A percentile compares a stretch with the other conserved stretches of the same genome.
Evolutionary conservation across 345 rosid species (phyloP).

Genomic region (Aquilaria sinensis): DNA sequence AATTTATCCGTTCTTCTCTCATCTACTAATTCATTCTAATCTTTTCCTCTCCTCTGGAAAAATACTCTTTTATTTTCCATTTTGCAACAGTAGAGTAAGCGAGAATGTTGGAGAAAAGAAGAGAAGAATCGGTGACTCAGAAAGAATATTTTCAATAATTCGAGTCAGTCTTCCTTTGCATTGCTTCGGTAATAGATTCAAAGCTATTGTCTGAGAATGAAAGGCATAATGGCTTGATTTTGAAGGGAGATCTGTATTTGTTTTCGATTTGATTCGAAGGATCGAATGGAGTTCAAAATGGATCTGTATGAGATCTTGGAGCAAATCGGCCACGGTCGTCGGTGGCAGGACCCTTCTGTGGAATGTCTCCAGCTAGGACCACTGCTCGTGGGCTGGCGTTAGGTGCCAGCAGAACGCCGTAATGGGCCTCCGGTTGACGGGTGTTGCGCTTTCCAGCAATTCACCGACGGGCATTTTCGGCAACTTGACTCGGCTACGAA

Average conservation of each 20-base stretch:
- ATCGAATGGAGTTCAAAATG: slow-evolving; percentile 85
- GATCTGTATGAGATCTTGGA: slow-evolving; percentile 99
- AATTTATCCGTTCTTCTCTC: too few relatives aligned
- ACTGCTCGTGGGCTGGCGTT: slow-evolving; percentile 89
- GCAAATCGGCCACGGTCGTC: slow-evolving; percentile 94
- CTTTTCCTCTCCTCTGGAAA: neutral
- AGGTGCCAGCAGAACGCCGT: slow-evolving; percentile 57
- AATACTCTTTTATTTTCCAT: neutral
- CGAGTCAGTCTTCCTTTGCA: neutral
- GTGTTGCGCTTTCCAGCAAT: slow-evolving; percentile 62
- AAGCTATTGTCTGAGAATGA: slow-evolving; percentile 12
- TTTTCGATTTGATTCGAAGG: neutral
- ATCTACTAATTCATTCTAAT: neutral
- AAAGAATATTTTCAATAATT: neutral
- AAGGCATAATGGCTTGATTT: slow-evolving; percentile 15
- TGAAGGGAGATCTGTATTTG: slow-evolving; percentile 3
- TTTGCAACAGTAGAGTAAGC: slow-evolving; percentile 1
- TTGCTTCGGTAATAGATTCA: slow-evolving; percentile 10
- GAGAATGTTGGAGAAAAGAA: slow-evolving; percentile 6
- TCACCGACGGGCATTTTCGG: slow-evolving; percentile 65
- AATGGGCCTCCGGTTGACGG: slow-evolving; percentile 71
- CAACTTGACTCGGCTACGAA: slow-evolving; percentile 69
- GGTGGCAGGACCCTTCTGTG: slow-evolving; percentile 83
- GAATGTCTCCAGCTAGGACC: slow-evolving; percentile 40
- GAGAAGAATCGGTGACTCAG: neutral